phyloP scores from a whole-genome alignment of 306 rosid genomes.

The Luffa aegyptiaca region DNA sequence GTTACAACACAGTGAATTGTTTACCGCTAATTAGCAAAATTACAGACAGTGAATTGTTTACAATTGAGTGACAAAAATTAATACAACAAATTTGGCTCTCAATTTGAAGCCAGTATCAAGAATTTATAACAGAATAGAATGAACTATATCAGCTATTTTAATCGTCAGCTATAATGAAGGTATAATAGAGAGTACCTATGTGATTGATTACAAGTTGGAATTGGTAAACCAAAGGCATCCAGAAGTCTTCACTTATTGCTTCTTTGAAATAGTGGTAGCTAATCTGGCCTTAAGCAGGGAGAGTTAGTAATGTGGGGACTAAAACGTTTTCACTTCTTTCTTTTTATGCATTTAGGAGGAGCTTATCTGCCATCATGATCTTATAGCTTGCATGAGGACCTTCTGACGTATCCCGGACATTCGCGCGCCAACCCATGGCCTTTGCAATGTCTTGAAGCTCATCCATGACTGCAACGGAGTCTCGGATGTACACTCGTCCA shows the following conservation, averaged over 20 bases:
- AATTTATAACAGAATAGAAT: constrained; percentile 1
- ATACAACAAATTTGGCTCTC: background rate
- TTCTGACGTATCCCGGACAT: constrained; percentile 54
- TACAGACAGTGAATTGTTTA: background rate
- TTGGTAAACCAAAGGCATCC: background rate
- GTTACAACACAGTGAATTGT: background rate
- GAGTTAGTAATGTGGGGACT: background rate
- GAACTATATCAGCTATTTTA: background rate
- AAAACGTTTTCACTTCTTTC: background rate
- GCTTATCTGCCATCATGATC: constrained; percentile 62
- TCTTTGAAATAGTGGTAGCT: background rate
- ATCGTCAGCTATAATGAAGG: background rate
- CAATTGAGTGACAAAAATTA: constrained; percentile 1
- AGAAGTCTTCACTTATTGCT: background rate
- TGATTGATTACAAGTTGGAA: constrained; percentile 1
- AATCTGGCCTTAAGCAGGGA: background rate
- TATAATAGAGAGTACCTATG: constrained; percentile 4
- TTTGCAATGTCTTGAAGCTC: constrained; percentile 54
- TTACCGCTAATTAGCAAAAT: background rate
- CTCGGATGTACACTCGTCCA: constrained; percentile 74
- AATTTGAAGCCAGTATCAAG: background rate
- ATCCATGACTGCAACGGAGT: constrained; percentile 33
- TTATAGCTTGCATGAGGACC: constrained; percentile 82
- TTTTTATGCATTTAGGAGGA: constrained; percentile 28
- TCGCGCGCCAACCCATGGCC: constrained; percentile 43